A percentile compares a stretch with the other conserved stretches of the same genome.
These are phyloP conservation scores for Dryas octopetala DNA, from an alignment of 306 rosid genomes.

Conservation along the genomic window DNA sequence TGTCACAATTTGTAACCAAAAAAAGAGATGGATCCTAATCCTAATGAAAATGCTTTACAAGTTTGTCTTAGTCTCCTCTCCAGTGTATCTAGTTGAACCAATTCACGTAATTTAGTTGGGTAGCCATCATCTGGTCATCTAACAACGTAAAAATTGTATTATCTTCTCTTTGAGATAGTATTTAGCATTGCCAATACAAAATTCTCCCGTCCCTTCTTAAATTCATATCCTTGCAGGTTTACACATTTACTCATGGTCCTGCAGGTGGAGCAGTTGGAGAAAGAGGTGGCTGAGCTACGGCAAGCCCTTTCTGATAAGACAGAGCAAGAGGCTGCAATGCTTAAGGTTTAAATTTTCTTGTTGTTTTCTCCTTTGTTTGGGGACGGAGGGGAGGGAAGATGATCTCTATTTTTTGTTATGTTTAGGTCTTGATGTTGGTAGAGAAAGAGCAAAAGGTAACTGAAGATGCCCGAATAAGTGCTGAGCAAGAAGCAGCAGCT, in stretches of 20 bases:
- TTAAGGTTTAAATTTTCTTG: constrained; percentile 59
- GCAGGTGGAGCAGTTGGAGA: constrained; percentile 89
- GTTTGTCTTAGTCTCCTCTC: background rate
- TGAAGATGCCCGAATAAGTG: constrained; percentile 81
- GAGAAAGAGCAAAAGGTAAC: constrained; percentile 86
- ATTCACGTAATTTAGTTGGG: background rate
- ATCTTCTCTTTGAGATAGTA: background rate
- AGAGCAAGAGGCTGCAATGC: constrained; percentile 87
- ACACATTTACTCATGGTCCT: constrained; percentile 20
- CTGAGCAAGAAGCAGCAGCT: constrained; percentile 76
- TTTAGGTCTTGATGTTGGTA: constrained; percentile 64
- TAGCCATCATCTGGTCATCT: background rate
- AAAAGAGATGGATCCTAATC: background rate
- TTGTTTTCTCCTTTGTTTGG: constrained; percentile 14
- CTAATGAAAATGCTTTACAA: background rate
- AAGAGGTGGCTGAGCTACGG: constrained; percentile 57
- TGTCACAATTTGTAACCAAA: background rate
- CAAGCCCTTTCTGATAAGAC: constrained; percentile 68
- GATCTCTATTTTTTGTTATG: background rate
- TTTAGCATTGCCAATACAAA: background rate
- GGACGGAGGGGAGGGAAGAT: background rate
- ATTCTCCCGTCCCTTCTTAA: background rate
- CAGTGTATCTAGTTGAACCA: background rate
- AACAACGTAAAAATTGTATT: too few species aligned
- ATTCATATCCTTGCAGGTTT: background rate